Conservation (phyloP, 2,329 filamentous ascomycete genomes). For the Sarocladium kiliense region DNA sequence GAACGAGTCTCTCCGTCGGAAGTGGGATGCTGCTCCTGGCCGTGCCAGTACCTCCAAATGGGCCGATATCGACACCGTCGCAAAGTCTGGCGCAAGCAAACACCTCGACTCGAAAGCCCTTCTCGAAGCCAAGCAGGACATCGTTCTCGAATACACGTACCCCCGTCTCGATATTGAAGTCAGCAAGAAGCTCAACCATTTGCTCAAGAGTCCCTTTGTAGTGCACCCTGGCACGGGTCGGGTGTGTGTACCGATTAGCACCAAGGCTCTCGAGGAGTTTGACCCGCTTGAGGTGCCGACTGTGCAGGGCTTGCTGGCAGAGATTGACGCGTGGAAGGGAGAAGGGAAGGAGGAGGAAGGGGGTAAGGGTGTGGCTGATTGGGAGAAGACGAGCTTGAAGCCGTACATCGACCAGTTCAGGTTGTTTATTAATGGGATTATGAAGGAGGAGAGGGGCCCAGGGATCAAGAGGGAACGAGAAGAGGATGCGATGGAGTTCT, state of each 20-base stretch:
- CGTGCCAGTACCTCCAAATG: constrained; percentile 79
- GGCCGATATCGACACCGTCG: constrained; percentile 86
- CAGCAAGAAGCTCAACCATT: constrained; percentile 95
- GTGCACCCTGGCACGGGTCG: constrained; percentile 91
- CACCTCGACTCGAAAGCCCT: constrained; percentile 69
- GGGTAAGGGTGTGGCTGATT: constrained; percentile 59
- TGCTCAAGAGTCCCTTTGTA: constrained; percentile 95
- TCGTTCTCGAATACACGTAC: constrained; percentile 96
- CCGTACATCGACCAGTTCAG: constrained; percentile 90
- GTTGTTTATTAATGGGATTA: constrained; percentile 68
- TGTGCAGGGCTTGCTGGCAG: constrained; percentile 70
- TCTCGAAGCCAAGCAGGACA: constrained; percentile 87
- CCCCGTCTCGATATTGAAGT: constrained; percentile 95
- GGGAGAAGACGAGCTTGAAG: constrained; percentile 94
- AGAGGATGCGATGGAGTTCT: constrained; percentile 50
- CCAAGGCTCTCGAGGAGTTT: constrained; percentile 67
- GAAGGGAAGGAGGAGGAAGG: constrained; percentile 35
- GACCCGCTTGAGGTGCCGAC: constrained; percentile 88
- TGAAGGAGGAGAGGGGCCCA: constrained; percentile 66
- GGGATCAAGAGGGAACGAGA: constrained; percentile 53
- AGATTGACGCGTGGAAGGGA: constrained; percentile 78
- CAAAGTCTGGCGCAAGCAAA: constrained; percentile 68
- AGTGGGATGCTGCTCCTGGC: constrained; percentile 82
- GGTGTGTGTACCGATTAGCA: constrained; percentile 93
- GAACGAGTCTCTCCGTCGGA: constrained; percentile 74